Evolutionary conservation across 2,329 filamentous ascomycete species (phyloP).

Genomic region (Biscogniauxia sp.): DNA sequence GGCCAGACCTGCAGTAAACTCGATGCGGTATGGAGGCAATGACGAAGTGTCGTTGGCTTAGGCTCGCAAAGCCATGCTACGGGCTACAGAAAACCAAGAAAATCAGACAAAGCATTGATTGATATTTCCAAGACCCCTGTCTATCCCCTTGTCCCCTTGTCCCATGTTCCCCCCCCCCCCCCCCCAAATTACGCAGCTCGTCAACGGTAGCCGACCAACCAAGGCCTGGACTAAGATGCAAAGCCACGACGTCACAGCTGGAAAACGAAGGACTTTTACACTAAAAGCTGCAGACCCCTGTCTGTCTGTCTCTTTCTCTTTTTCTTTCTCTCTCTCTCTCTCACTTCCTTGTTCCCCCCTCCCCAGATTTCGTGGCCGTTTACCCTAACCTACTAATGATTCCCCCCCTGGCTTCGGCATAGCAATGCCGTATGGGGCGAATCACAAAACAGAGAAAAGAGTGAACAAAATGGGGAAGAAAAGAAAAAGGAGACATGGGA

Average conservation of each 20-base stretch:
- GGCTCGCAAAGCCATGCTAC: conserved; percentile 11
- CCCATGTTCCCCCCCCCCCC: too few relatives aligned
- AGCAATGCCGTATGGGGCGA: too few relatives aligned
- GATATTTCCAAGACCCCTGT: conserved; percentile 9
- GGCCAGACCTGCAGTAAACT: not conserved
- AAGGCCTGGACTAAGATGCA: conserved; percentile 4
- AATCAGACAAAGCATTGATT: conserved; percentile 11
- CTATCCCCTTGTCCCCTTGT: conserved; percentile 5
- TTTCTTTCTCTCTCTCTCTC: too few relatives aligned
- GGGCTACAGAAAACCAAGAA: conserved; percentile 6
- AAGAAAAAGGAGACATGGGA: not conserved
- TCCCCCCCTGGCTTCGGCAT: not conserved
- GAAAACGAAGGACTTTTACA: conserved; percentile 1
- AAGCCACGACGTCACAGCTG: conserved; percentile 29
- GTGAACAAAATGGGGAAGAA: not conserved
- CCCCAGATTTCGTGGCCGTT: too few relatives aligned
- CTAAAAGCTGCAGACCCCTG: too few relatives aligned
- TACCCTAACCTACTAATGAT: too few relatives aligned
- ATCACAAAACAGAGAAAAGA: not conserved
- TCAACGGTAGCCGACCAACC: conserved; percentile 7
- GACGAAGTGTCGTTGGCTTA: conserved; percentile 27
- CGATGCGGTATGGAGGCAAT: not conserved
- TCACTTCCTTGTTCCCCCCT: too few relatives aligned
- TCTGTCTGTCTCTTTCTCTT: too few relatives aligned
- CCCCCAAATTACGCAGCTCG: conserved; percentile 2